These are phyloP conservation scores for Zoysia japonica DNA, from an alignment of 176 grass and related monocot genomes.

Conservation along the genomic window DNA sequence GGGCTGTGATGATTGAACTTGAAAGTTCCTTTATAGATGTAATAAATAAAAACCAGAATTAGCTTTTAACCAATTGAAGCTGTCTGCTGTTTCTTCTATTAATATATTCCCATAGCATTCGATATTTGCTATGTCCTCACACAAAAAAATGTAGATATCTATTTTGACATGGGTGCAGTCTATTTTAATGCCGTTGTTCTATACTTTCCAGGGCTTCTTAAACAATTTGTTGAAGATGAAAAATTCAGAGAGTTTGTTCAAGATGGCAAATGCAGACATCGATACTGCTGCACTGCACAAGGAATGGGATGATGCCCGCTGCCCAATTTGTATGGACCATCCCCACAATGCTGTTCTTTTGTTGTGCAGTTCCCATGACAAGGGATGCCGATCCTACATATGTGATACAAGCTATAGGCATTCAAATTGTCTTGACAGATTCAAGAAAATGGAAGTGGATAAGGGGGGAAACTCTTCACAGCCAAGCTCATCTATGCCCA, in stretches of 20 bases:
- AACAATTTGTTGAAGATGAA: conserved; percentile 41
- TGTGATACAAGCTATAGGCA: conserved; percentile 82
- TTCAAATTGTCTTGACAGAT: conserved; percentile 84
- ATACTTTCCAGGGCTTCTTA: conserved; percentile 19
- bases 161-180: background rate
- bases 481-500: conserved; percentile 32
- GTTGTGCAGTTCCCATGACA: conserved; percentile 64
- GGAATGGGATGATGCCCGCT: conserved; percentile 72
- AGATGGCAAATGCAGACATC: conserved; percentile 38
- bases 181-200: conserved; percentile 10
- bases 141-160: conserved; percentile 1
- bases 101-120: background rate
- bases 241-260: conserved; percentile 33
- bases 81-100: background rate
- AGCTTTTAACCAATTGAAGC: background rate
- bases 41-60: background rate
- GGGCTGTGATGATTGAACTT: background rate
- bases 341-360: conserved; percentile 81
- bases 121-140: background rate
- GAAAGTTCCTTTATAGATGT: conserved; percentile 1
- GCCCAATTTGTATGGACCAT: conserved; percentile 90
- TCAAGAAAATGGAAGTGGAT: conserved; percentile 57
- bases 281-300: conserved; percentile 47
- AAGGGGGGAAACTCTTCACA: conserved; percentile 38
- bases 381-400: conserved; percentile 72